Conservation (phyloP, 2,329 filamentous ascomycete genomes). For the Colletotrichum ledebouriae region DNA sequence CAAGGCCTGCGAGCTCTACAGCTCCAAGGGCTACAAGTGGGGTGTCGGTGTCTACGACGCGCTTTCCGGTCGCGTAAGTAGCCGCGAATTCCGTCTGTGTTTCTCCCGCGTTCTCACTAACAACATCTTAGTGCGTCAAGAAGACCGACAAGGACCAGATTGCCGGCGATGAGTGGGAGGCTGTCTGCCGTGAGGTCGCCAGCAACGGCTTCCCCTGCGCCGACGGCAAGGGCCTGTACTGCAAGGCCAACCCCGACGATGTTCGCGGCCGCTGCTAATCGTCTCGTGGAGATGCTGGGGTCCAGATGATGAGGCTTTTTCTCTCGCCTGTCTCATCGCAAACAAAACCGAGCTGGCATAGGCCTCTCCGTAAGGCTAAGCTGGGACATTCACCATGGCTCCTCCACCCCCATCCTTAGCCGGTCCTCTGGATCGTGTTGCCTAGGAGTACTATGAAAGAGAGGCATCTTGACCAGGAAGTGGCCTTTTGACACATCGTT, state of each 20-base stretch:
- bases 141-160: slow-evolving; percentile 30
- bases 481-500: slow-evolving; percentile 23
- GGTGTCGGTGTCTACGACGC: slow-evolving; percentile 41
- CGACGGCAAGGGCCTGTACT: slow-evolving; percentile 44
- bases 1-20: slow-evolving; percentile 43
- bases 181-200: slow-evolving; percentile 41
- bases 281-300: slow-evolving; percentile 13
- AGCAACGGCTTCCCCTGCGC: slow-evolving; percentile 42
- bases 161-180: slow-evolving; percentile 44
- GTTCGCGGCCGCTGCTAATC: slow-evolving; percentile 42
- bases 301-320: neutral
- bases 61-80: slow-evolving; percentile 38
- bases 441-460: slow-evolving; percentile 4
- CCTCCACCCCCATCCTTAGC: slow-evolving; percentile 30
- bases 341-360: slow-evolving; percentile 3
- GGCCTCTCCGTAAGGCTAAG: slow-evolving; percentile 21
- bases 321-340: slow-evolving; percentile 1
- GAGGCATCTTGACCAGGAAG: slow-evolving; percentile 14
- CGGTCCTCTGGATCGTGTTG: slow-evolving; percentile 31
- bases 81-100: neutral
- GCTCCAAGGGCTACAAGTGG: slow-evolving; percentile 35
- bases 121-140: slow-evolving; percentile 29
- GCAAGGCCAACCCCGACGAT: slow-evolving; percentile 36
- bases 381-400: slow-evolving; percentile 21
- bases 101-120: slow-evolving; percentile 6